Evolutionary conservation across 306 rosid genomes (phyloP).

Genomic region (Glycine soja): DNA sequence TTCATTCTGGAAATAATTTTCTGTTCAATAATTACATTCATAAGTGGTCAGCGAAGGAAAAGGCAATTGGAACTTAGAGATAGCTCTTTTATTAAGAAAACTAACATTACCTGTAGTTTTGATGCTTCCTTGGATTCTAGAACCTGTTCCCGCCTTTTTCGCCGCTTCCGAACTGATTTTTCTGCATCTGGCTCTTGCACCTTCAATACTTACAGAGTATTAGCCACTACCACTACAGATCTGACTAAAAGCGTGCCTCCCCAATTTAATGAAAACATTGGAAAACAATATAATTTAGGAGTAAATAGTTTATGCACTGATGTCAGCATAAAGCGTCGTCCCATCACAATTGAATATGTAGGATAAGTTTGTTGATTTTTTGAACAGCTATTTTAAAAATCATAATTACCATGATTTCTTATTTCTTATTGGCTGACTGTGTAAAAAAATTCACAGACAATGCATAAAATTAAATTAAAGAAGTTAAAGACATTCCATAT

Average conservation of each 20-base stretch:
- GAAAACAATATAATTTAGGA: neutral
- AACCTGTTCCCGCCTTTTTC: constrained; percentile 62
- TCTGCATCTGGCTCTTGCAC: constrained; percentile 67
- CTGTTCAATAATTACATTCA: constrained; percentile 57
- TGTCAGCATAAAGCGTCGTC: neutral
- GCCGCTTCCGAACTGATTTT: constrained; percentile 64
- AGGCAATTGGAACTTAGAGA: constrained; percentile 3
- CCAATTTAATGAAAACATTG: constrained; percentile 17
- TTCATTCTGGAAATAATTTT: constrained; percentile 58
- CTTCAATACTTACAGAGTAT: constrained; percentile 49
- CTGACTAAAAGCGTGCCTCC: constrained; percentile 21
- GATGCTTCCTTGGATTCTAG: constrained; percentile 63
- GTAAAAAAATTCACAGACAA: too few relatives aligned
- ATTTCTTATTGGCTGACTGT: too few relatives aligned
- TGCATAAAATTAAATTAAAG: too few relatives aligned
- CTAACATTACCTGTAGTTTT: constrained; percentile 68
- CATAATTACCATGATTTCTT: too few relatives aligned
- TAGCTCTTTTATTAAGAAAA: constrained; percentile 8
- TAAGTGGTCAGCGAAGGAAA: constrained; percentile 38
- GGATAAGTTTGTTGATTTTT: neutral
- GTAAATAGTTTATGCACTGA: neutral
- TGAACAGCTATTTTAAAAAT: too few relatives aligned
- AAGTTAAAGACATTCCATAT: neutral
- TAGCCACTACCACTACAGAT: constrained; percentile 14
- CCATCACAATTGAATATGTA: neutral